Base-by-base conservation (phyloP, 108 stramenopile genomes). In the Schizochytrium sp. region DNA sequence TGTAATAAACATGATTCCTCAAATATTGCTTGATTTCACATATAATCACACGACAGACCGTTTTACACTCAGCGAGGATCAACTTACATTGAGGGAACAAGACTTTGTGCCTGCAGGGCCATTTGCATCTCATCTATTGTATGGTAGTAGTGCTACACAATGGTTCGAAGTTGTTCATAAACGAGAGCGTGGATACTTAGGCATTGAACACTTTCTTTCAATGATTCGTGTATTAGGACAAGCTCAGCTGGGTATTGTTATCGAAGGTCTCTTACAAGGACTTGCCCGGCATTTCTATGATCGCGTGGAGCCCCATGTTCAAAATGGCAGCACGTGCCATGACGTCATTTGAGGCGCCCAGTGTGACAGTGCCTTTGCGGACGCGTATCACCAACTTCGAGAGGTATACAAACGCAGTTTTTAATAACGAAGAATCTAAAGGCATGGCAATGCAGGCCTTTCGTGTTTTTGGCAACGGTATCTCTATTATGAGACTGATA, bases 371-470 rank as follows among this genome's bases (percentile, higher is more conserved):
- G 0, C 28, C 28, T 88, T 41, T 89, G 89, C 3, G 90, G 91
- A 2, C 40, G 41, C 89, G 91, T 49, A 92, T 92, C 83, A 91
- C 91, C 55, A 56, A 90, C 57, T 91, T 94, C 64, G 90, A 93
- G 46, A 91, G 56, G 40, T 88, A 88, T 49, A 89, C 92, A 41
- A 44, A 88, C 53, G 90, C 89, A 17, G 28, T 94, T 44, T 46
- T 93, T 28, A 92, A 72, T 40, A 92, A 93, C 92, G 91, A 90
- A 46, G 93, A 90, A 60, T 87, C 92, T 49, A 93, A 90, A 69
- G 50, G 89, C 2, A 91, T 92, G 49, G 93, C 93, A 17, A 92
- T 94, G 47, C 93, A 94, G 88, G 83, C 61, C 40, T 92, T 94
- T 47, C 87, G 93, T 42, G 93, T 93, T 87, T 17, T 92, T 13